Evolutionary conservation across 805 yeast species (phyloP).

Genomic region (Lipomyces yamadae): DNA sequence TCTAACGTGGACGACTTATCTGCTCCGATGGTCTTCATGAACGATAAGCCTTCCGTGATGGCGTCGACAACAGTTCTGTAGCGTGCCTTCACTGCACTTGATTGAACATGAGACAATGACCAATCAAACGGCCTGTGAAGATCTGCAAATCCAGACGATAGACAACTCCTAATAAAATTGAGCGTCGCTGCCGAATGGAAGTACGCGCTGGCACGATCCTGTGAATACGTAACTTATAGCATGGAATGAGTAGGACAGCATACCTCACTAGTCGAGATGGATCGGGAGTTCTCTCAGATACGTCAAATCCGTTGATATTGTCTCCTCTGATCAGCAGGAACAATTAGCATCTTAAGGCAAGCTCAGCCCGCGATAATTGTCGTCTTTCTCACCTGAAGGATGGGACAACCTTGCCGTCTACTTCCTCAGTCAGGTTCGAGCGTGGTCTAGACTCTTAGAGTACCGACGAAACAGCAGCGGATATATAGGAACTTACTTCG

Average conservation of each 20-base stretch:
- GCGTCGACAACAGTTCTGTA: slow-evolving; percentile 48
- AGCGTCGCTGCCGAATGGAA: slow-evolving; percentile 54
- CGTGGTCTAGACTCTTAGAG: slow-evolving; percentile 42
- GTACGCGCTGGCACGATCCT: slow-evolving; percentile 43
- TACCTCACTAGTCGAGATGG: slow-evolving; percentile 48
- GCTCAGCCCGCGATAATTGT: neutral
- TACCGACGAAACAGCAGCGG: neutral
- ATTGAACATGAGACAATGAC: slow-evolving; percentile 50
- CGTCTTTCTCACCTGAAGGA: slow-evolving; percentile 44
- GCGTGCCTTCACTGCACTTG: slow-evolving; percentile 47
- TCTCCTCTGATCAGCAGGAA: slow-evolving; percentile 45
- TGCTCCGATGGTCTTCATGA: slow-evolving; percentile 51
- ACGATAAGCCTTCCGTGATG: slow-evolving; percentile 47
- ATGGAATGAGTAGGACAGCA: neutral
- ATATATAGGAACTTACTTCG: slow-evolving; percentile 40
- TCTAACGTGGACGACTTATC: slow-evolving; percentile 41
- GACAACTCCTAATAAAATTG: slow-evolving; percentile 48
- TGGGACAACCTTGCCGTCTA: slow-evolving; percentile 49
- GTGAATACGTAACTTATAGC: neutral
- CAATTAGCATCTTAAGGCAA: neutral
- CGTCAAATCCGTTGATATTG: slow-evolving; percentile 51
- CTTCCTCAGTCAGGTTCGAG: slow-evolving; percentile 51
- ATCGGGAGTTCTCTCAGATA: slow-evolving; percentile 49
- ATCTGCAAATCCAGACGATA: slow-evolving; percentile 50
- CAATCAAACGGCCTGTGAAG: slow-evolving; percentile 49